Evolutionary conservation across 2,329 filamentous ascomycete species (phyloP).

Genomic region (Parasarocladium wereldwijsianum): DNA sequence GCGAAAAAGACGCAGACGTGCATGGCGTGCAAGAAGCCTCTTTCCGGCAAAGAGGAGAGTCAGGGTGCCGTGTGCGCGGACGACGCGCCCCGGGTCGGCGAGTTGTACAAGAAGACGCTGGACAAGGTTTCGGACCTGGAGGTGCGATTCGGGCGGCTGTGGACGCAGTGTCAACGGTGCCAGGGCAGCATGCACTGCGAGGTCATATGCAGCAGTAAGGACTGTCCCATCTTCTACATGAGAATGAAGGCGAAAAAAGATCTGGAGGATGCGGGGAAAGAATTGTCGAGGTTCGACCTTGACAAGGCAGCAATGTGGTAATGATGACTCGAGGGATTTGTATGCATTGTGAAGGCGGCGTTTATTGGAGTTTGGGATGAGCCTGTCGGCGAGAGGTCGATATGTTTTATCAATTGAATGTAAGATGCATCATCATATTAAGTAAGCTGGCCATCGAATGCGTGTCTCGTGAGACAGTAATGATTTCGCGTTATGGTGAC

Average conservation of each 20-base stretch:
- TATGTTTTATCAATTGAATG: too few relatives aligned
- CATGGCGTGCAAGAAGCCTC: conserved; percentile 97
- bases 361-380: conserved; percentile 4
- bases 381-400: too few relatives aligned
- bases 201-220: conserved; percentile 90
- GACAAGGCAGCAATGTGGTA: conserved; percentile 57
- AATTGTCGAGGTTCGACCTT: conserved; percentile 76
- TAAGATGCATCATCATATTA: too few relatives aligned
- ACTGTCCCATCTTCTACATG: conserved; percentile 99
- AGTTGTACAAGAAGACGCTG: conserved; percentile 86
- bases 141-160: conserved; percentile 79
- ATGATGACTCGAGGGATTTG: too few relatives aligned
- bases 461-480: too few relatives aligned
- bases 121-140: conserved; percentile 84
- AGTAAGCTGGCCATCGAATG: too few relatives aligned
- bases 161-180: conserved; percentile 97
- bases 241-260: conserved; percentile 99
- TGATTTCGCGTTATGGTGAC: too few relatives aligned
- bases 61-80: conserved; percentile 78
- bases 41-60: conserved; percentile 64
- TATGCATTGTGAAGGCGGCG: too few relatives aligned
- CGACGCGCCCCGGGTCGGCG: conserved; percentile 72
- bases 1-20: conserved; percentile 95
- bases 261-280: conserved; percentile 85
- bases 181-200: conserved; percentile 97